Conservation (phyloP, 2,329 filamentous ascomycete species). For the Pseudocercospora ulei region DNA sequence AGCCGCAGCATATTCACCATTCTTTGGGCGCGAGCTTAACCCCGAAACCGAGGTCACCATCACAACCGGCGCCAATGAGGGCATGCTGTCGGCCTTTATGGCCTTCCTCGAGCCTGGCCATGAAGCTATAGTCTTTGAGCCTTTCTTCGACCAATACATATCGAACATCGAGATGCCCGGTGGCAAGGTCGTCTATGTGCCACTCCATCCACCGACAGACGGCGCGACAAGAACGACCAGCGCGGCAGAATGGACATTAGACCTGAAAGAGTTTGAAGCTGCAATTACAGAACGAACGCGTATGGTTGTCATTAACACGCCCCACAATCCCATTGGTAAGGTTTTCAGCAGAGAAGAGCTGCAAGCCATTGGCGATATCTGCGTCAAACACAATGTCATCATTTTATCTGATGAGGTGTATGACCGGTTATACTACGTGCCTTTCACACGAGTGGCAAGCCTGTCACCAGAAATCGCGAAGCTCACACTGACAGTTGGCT, state of each 20-base stretch:
- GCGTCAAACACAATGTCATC: slow-evolving; percentile 85
- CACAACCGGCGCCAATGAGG: slow-evolving; percentile 83
- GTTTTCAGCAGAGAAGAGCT: slow-evolving; percentile 81
- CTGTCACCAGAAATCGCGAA: slow-evolving; percentile 80
- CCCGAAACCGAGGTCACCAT: slow-evolving; percentile 90
- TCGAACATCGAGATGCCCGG: slow-evolving; percentile 98
- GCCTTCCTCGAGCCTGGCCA: slow-evolving; percentile 88
- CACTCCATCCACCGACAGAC: slow-evolving; percentile 76
- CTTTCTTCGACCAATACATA: slow-evolving; percentile 98
- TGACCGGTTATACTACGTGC: slow-evolving; percentile 87
- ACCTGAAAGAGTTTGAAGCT: slow-evolving; percentile 70
- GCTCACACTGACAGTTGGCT: slow-evolving; percentile 86
- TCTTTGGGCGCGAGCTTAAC: slow-evolving; percentile 71
- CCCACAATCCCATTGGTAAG: slow-evolving; percentile 94
- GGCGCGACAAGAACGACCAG: slow-evolving; percentile 71
- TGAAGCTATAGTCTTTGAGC: slow-evolving; percentile 96
- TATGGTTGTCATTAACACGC: slow-evolving; percentile 87
- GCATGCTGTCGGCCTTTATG: slow-evolving; percentile 97
- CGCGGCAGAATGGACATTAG: slow-evolving; percentile 76
- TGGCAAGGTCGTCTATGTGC: slow-evolving; percentile 87
- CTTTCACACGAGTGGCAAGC: slow-evolving; percentile 84
- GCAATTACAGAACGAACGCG: slow-evolving; percentile 79
- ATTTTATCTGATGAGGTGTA: slow-evolving; percentile 63
- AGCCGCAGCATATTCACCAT: slow-evolving; percentile 80
- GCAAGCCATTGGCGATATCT: slow-evolving; percentile 72